Conservation (phyloP, 331 rosid species). For the Stylosanthes scabra region DNA sequence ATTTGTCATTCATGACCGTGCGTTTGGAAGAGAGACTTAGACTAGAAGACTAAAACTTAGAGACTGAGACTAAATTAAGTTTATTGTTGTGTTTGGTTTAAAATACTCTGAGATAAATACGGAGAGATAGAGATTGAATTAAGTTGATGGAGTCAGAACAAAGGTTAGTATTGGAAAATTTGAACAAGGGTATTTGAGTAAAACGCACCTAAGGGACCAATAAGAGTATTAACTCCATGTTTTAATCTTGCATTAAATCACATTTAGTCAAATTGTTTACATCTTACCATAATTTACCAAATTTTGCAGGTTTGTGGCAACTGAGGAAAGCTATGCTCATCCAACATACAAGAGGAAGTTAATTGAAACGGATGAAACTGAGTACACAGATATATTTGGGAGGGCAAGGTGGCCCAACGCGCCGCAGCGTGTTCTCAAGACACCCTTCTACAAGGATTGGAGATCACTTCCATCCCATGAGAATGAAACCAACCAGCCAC, state of each 20-base stretch:
- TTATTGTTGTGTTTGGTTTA: too few species aligned
- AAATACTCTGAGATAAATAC: too few species aligned
- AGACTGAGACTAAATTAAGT: too few species aligned
- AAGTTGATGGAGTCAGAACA: too few species aligned
- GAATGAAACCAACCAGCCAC: conserved; percentile 58
- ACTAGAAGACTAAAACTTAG: too few species aligned
- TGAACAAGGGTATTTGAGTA: too few species aligned
- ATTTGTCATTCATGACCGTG: too few species aligned
- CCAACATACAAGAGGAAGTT: conserved; percentile 78
- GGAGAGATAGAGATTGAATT: too few species aligned
- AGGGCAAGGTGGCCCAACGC: conserved; percentile 88
- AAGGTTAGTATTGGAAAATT: too few species aligned
- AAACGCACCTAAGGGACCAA: too few species aligned
- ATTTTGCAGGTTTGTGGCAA: conserved; percentile 76
- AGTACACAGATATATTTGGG: conserved; percentile 73
- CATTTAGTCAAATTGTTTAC: not conserved
- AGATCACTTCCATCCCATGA: conserved; percentile 59
- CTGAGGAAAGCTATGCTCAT: conserved; percentile 85
- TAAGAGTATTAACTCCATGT: not conserved
- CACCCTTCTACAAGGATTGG: conserved; percentile 62
- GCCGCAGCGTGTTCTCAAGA: conserved; percentile 76
- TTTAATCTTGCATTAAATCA: not conserved
- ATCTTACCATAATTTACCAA: too few species aligned
- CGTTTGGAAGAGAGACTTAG: too few species aligned
- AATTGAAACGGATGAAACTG: conserved; percentile 70